These are phyloP conservation scores for Annulohypoxylon stygium DNA, from an alignment of 495 filamentous ascomycete genomes.

Conservation along the genomic window DNA sequence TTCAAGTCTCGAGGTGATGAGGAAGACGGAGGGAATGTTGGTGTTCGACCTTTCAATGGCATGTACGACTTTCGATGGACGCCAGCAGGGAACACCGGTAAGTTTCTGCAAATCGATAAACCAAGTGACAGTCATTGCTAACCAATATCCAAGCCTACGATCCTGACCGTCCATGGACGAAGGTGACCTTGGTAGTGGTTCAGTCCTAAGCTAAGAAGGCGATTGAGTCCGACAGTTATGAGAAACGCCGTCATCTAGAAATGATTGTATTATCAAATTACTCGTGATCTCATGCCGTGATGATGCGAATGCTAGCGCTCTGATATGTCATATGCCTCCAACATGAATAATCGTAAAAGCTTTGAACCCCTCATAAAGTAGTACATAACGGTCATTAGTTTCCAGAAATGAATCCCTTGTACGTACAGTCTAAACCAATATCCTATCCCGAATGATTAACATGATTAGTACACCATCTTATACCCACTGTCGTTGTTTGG, in stretches of 20 bases:
- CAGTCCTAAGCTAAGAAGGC: not conserved
- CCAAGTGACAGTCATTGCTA: not conserved
- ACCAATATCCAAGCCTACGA: slow-evolving; percentile 49
- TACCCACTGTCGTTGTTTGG: slow-evolving; percentile 34
- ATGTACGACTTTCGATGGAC: slow-evolving; percentile 62
- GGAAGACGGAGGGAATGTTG: slow-evolving; percentile 57
- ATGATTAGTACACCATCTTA: slow-evolving; percentile 19
- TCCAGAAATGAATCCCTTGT: slow-evolving; percentile 12
- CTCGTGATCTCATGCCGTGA: not conserved
- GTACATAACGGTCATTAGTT: slow-evolving; percentile 14
- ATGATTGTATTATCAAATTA: not conserved
- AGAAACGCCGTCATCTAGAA: not conserved
- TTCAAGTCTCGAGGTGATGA: slow-evolving; percentile 53
- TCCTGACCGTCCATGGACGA: slow-evolving; percentile 53
- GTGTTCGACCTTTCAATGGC: slow-evolving; percentile 58
- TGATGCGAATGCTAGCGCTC: not conserved
- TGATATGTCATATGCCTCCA: not conserved
- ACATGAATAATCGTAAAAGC: not conserved
- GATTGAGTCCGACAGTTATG: not conserved
- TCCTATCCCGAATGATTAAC: not conserved
- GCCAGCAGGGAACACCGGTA: slow-evolving; percentile 60
- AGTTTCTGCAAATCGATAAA: slow-evolving; percentile 16
- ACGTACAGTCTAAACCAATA: slow-evolving; percentile 18
- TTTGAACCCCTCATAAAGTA: not conserved
- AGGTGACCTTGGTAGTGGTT: slow-evolving; percentile 53